Evolutionary conservation across 371 early-diverging fungal genomes (phyloP).

Genomic region (Zopfochytrium polystomum): DNA sequence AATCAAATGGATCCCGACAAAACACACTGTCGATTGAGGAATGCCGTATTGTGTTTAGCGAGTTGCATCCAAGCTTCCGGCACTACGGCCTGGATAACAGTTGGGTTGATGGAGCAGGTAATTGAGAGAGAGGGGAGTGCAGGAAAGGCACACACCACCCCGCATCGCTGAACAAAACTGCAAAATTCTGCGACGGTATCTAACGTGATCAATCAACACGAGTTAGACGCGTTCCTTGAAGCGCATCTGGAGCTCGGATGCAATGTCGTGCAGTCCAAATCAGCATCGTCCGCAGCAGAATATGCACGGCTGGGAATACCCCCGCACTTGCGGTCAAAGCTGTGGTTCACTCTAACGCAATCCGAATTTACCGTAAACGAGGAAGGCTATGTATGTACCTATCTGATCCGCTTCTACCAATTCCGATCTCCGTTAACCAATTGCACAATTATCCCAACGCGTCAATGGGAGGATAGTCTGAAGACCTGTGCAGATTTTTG

Average conservation of each 20-base stretch:
- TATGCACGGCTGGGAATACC: conserved; percentile 39
- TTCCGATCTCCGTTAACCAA: conserved; percentile 13
- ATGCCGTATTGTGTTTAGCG: conserved; percentile 22
- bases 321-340: conserved; percentile 22
- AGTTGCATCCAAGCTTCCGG: conserved; percentile 19
- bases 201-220: not conserved
- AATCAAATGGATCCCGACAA: not conserved
- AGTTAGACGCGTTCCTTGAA: not conserved
- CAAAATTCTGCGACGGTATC: not conserved
- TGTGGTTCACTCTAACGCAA: conserved; percentile 39
- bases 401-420: not conserved
- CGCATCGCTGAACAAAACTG: not conserved
- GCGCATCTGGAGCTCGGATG: not conserved
- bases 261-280: not conserved
- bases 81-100: conserved; percentile 37
- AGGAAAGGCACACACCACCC: not conserved
- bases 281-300: conserved; percentile 4
- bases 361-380: conserved; percentile 25
- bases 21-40: conserved; percentile 16
- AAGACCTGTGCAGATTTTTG: conserved; percentile 18
- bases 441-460: conserved; percentile 1
- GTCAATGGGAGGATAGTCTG: conserved; percentile 8
- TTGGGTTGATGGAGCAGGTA: conserved; percentile 15
- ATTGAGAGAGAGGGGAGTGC: not conserved
- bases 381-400: not conserved